Evolutionary conservation across 2,329 filamentous ascomycete species (phyloP).

Genomic region (Talaromyces amestolkiae): DNA sequence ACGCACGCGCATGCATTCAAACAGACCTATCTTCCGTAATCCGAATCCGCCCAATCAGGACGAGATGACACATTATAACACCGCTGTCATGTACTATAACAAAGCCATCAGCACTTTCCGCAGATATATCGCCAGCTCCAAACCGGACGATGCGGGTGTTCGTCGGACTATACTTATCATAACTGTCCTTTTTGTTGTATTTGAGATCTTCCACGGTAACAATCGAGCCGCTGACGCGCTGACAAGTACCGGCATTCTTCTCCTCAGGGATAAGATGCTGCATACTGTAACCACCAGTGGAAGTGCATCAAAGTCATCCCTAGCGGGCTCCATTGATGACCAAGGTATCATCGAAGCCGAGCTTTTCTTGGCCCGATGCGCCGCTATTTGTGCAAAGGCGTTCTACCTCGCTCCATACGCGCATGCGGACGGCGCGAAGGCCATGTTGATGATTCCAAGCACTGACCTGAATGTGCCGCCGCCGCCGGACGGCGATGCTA

Average conservation of each 20-base stretch:
- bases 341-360: constrained; percentile 8
- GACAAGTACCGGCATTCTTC: neutral
- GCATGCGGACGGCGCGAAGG: constrained; percentile 7
- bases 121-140: neutral
- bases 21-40: neutral
- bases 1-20: neutral
- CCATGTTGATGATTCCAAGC: constrained; percentile 8
- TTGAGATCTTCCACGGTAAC: constrained; percentile 1
- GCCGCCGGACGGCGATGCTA: neutral
- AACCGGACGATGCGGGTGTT: neutral
- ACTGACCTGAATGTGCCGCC: neutral
- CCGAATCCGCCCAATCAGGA: neutral
- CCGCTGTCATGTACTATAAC: neutral
- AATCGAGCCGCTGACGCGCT: neutral
- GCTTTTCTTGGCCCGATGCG: neutral
- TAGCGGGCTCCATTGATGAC: constrained; percentile 7
- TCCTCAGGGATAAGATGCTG: neutral
- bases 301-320: neutral
- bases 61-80: neutral
- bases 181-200: neutral
- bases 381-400: constrained; percentile 5
- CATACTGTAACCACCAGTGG: neutral
- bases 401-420: constrained; percentile 1
- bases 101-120: constrained; percentile 7
- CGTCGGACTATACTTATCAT: constrained; percentile 4